Percentiles rank a stretch among this genome's conserved stretches.
These are phyloP conservation scores for Leishmania gerbilli DNA, from an alignment of 208 protist species.

Conservation along the genomic window DNA sequence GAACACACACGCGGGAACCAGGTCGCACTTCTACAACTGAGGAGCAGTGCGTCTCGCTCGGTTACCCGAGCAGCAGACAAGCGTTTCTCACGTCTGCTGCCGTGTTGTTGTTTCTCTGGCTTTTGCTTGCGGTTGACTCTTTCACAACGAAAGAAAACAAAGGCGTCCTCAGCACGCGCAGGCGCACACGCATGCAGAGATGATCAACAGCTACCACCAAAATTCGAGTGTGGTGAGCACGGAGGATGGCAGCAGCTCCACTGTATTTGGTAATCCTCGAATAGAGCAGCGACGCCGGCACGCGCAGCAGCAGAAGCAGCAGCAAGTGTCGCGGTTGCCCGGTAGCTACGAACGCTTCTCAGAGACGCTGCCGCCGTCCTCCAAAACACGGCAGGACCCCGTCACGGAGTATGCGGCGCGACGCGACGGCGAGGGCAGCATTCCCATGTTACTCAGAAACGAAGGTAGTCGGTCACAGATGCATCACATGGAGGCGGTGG, in stretches of 20 bases:
- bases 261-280: slow-evolving; percentile 7
- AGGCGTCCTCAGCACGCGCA: background rate
- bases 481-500: background rate
- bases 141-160: background rate
- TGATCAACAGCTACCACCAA: slow-evolving; percentile 33
- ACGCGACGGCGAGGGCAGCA: background rate
- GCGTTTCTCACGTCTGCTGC: background rate
- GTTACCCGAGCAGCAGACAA: too few relatives aligned
- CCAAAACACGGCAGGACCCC: background rate
- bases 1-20: background rate
- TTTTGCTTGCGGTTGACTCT: background rate
- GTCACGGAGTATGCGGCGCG: background rate
- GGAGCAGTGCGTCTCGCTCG: background rate
- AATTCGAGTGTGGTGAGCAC: slow-evolving; percentile 29
- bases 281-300: background rate
- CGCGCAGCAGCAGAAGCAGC: background rate
- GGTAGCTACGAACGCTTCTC: background rate
- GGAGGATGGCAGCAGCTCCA: slow-evolving; percentile 32
- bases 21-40: background rate
- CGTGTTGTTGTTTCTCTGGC: background rate
- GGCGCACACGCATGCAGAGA: background rate
- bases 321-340: background rate
- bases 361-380: background rate
- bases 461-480: background rate
- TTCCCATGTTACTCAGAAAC: background rate